phyloP scores from a whole-genome alignment of 768 basidiomycete species.

The Gloeopeniophorella convolvens region DNA sequence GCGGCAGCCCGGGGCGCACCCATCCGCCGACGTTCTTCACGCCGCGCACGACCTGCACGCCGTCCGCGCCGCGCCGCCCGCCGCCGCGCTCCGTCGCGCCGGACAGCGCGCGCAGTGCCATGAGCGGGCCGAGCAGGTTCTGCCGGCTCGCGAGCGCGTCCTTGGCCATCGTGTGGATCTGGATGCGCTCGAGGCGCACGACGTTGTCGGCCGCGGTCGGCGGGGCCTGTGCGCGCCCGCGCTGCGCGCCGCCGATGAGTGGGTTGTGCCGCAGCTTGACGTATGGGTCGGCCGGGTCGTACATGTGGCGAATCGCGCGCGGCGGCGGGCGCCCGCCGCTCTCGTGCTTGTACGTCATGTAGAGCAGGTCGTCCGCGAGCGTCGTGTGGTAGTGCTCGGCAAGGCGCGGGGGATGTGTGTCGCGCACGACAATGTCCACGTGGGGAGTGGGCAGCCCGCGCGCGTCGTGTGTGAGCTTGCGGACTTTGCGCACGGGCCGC shows the following conservation, averaged over 20 bases:
- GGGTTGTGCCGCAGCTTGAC: constrained; percentile 70
- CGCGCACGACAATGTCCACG: constrained; percentile 56
- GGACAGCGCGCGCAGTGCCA: constrained; percentile 80
- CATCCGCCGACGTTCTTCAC: constrained; percentile 70
- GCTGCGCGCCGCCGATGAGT: constrained; percentile 60
- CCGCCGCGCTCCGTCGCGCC: constrained; percentile 75
- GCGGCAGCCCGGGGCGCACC: constrained; percentile 75
- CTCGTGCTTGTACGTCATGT: constrained; percentile 88
- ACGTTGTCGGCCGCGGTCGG: constrained; percentile 63
- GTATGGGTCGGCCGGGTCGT: constrained; percentile 78
- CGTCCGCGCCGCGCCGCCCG: constrained; percentile 59
- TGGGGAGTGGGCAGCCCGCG: constrained; percentile 70
- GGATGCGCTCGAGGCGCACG: constrained; percentile 73
- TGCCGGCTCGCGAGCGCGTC: constrained; percentile 65
- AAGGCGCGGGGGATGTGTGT: constrained; percentile 67
- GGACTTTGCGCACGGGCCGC: constrained; percentile 10
- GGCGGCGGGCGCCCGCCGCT: constrained; percentile 44
- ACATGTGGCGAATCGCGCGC: constrained; percentile 56
- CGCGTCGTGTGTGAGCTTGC: constrained; percentile 38
- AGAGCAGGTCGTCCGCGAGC: constrained; percentile 84
- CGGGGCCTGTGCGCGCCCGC: constrained; percentile 62
- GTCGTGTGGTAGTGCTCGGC: constrained; percentile 79
- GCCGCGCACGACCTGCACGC: constrained; percentile 72
- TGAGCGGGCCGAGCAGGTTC: constrained; percentile 75
- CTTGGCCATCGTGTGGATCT: constrained; percentile 82